Evolutionary conservation across 306 rosid species (phyloP).

Genomic region (Prosopis cineraria): DNA sequence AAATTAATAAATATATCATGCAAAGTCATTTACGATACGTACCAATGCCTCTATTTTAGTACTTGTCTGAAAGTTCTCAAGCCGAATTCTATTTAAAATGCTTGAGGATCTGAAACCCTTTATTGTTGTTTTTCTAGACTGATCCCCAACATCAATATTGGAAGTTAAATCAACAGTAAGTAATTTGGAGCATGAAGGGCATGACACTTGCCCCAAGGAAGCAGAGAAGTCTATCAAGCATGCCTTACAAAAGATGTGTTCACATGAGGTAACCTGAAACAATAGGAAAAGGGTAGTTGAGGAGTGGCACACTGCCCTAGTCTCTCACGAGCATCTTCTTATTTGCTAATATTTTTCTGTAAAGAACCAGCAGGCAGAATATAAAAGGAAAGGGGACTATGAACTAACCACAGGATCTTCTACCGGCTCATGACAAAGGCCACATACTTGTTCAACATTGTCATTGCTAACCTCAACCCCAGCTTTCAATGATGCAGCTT

Average conservation of each 20-base stretch:
- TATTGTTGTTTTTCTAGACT: conserved; percentile 56
- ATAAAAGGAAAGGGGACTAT: conserved; percentile 2
- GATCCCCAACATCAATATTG: conserved; percentile 44
- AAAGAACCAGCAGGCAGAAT: not conserved
- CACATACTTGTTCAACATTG: conserved; percentile 60
- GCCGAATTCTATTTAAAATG: conserved; percentile 76
- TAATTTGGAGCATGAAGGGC: conserved; percentile 83
- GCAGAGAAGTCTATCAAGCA: conserved; percentile 71
- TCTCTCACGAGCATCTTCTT: no score
- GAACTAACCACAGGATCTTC: conserved; percentile 77
- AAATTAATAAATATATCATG: not conserved
- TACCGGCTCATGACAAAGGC: conserved; percentile 72
- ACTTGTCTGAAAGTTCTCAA: conserved; percentile 89
- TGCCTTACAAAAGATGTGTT: conserved; percentile 78
- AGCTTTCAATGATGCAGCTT: conserved; percentile 53
- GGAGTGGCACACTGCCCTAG: not conserved
- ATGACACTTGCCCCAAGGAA: conserved; percentile 64
- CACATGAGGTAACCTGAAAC: conserved; percentile 82
- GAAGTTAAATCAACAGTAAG: conserved; percentile 78
- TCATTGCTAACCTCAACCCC: conserved; percentile 36
- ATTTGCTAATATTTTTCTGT: conserved; percentile 10
- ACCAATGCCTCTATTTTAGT: conserved; percentile 99
- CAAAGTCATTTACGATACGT: conserved; percentile 37
- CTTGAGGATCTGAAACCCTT: conserved; percentile 88
- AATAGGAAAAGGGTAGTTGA: conserved; percentile 14